These are phyloP conservation scores for Neonectria faginata DNA, from an alignment of 2,329 filamentous ascomycete genomes.

Conservation along the genomic window DNA sequence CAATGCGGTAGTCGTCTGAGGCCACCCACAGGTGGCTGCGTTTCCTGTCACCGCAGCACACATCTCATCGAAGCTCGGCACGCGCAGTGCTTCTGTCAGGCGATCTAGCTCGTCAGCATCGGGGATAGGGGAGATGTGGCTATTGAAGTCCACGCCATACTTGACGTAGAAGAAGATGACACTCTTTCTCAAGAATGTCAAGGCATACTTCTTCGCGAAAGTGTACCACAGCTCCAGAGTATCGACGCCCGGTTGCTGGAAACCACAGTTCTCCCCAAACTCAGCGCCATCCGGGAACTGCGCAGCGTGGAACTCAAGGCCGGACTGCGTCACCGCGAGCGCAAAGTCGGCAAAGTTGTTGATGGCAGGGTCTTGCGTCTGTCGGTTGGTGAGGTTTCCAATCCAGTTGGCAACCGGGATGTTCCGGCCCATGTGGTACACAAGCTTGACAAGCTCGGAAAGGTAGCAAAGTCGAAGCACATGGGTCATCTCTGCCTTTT, in stretches of 20 bases:
- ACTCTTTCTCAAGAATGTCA: slow-evolving; percentile 90
- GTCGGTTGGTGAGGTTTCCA: slow-evolving; percentile 56
- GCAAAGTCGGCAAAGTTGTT: slow-evolving; percentile 69
- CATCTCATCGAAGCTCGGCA: slow-evolving; percentile 85
- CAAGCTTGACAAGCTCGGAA: slow-evolving; percentile 88
- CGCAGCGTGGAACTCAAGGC: slow-evolving; percentile 55
- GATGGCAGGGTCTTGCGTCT: slow-evolving; percentile 60
- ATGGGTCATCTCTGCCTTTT: slow-evolving; percentile 80
- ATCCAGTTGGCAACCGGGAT: slow-evolving; percentile 64
- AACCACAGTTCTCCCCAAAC: slow-evolving; percentile 58
- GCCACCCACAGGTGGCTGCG: slow-evolving; percentile 61
- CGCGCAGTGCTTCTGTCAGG: slow-evolving; percentile 77
- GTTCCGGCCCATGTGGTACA: slow-evolving; percentile 69
- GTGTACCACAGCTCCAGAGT: slow-evolving; percentile 66
- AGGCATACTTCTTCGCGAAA: slow-evolving; percentile 82
- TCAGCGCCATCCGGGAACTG: slow-evolving; percentile 43
- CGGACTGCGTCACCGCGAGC: slow-evolving; percentile 58
- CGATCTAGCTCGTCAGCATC: slow-evolving; percentile 84
- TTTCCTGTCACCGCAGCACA: slow-evolving; percentile 69
- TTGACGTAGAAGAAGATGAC: slow-evolving; percentile 87
- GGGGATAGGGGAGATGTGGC: slow-evolving; percentile 70
- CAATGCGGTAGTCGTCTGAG: slow-evolving; percentile 57
- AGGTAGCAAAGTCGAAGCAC: slow-evolving; percentile 88
- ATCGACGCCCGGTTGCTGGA: slow-evolving; percentile 67
- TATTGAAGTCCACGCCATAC: slow-evolving; percentile 88